Evolutionary conservation across 2,329 filamentous ascomycete genomes (phyloP).

Genomic region (Cladosporium cucumerinum): DNA sequence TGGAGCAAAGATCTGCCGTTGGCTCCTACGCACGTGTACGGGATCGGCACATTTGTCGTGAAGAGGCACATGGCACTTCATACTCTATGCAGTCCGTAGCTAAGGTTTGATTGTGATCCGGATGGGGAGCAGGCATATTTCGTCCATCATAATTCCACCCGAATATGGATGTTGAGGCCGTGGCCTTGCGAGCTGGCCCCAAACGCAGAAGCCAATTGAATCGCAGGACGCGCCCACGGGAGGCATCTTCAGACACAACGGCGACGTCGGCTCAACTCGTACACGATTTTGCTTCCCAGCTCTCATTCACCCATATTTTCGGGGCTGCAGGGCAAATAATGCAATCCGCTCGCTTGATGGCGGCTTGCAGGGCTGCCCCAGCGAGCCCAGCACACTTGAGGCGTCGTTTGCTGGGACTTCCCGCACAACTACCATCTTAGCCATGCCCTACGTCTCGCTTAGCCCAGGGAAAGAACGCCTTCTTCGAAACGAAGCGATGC

Average conservation of each 20-base stretch:
- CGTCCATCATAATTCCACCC: not conserved
- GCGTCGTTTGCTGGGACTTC: not conserved
- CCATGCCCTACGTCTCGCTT: slow-evolving; percentile 12
- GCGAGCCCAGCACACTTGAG: not conserved
- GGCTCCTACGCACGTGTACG: not conserved
- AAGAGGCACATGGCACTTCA: not conserved
- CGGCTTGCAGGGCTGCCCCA: slow-evolving; percentile 2
- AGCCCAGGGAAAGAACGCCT: not conserved
- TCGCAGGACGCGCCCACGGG: not conserved
- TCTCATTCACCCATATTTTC: not conserved
- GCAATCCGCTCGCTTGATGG: not conserved
- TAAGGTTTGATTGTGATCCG: slow-evolving; percentile 1
- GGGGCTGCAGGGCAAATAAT: not conserved
- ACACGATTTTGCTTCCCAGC: not conserved
- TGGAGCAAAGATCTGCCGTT: not conserved
- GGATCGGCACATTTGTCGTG: not conserved
- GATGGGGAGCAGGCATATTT: not conserved
- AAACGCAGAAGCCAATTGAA: not conserved
- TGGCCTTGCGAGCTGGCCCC: not conserved
- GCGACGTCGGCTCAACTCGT: not conserved
- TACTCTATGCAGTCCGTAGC: not conserved
- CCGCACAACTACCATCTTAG: not conserved
- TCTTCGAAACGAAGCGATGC: not conserved
- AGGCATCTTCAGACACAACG: not conserved
- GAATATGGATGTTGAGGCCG: not conserved